A percentile compares a stretch with the other conserved stretches of the same genome.
Conservation (phyloP, 495 filamentous ascomycete species). For the Penicillium macrosclerotiorum region DNA sequence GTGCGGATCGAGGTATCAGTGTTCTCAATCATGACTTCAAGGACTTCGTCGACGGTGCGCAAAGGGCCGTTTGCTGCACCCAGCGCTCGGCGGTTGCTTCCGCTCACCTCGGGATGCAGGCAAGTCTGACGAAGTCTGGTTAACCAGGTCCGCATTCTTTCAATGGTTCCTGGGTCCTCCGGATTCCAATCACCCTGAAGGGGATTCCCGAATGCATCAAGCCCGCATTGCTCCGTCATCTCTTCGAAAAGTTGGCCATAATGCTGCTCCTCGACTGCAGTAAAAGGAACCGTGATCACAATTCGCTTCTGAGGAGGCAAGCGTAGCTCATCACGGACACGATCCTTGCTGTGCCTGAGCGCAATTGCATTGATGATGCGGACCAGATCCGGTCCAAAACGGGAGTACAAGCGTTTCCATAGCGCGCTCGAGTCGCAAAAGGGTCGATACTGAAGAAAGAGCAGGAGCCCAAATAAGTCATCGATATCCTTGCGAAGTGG, state of each 20-base stretch:
- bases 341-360: conserved; percentile 81
- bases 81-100: conserved; percentile 63
- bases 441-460: conserved; percentile 78
- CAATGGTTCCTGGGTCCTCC: conserved; percentile 52
- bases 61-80: conserved; percentile 63
- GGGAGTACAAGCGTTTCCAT: conserved; percentile 63
- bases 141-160: conserved; percentile 70
- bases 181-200: conserved; percentile 59
- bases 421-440: conserved; percentile 59
- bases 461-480: conserved; percentile 64
- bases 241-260: conserved; percentile 70
- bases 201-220: conserved; percentile 64
- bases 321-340: conserved; percentile 65
- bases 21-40: conserved; percentile 86
- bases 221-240: conserved; percentile 66
- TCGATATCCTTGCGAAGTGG: conserved; percentile 77
- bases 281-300: conserved; percentile 87
- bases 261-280: conserved; percentile 81
- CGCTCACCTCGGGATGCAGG: conserved; percentile 77
- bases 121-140: conserved; percentile 75
- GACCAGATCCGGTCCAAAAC: conserved; percentile 58
- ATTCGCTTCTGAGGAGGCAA: conserved; percentile 76
- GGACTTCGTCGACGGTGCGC: conserved; percentile 77
- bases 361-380: conserved; percentile 66
- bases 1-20: conserved; percentile 59